These are phyloP conservation scores for Fusarium goolgardi DNA, from an alignment of 2,329 filamentous ascomycete genomes.

Conservation along the genomic window DNA sequence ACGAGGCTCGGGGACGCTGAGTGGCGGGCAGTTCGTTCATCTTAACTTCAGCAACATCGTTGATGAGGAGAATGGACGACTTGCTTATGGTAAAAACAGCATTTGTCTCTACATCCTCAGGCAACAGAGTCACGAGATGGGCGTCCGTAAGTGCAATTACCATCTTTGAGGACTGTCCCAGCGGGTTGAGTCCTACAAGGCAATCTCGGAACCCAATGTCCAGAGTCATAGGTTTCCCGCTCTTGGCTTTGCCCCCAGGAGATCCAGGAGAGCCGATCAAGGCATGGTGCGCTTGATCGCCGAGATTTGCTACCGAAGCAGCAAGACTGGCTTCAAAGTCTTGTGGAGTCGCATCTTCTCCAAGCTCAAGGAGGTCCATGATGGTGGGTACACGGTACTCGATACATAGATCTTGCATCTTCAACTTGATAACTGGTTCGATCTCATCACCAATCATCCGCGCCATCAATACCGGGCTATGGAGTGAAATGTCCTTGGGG, in stretches of 20 bases:
- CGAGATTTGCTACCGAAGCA: constrained; percentile 81
- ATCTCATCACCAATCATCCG: constrained; percentile 94
- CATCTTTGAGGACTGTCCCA: constrained; percentile 78
- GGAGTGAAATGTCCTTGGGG: constrained; percentile 44
- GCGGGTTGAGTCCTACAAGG: constrained; percentile 84
- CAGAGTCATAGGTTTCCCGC: constrained; percentile 70
- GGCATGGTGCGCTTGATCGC: constrained; percentile 69
- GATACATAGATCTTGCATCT: constrained; percentile 83
- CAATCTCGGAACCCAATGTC: constrained; percentile 85
- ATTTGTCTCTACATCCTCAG: constrained; percentile 72
- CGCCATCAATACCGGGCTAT: constrained; percentile 76
- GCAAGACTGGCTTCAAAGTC: constrained; percentile 81
- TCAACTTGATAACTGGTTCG: constrained; percentile 89
- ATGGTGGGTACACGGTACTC: constrained; percentile 90
- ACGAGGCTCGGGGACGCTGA: constrained; percentile 48
- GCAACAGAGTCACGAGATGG: constrained; percentile 74
- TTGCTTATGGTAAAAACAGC: constrained; percentile 78
- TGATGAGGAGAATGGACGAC: constrained; percentile 83
- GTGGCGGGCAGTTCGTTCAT: constrained; percentile 21
- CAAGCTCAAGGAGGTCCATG: constrained; percentile 80
- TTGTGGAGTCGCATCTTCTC: constrained; percentile 73
- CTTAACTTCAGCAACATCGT: constrained; percentile 68
- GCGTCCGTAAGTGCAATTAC: constrained; percentile 83
- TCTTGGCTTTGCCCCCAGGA: constrained; percentile 46
- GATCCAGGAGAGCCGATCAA: constrained; percentile 50